phyloP scores from a whole-genome alignment of 805 yeast genomes.

The Zygosaccharomyces siamensis region DNA sequence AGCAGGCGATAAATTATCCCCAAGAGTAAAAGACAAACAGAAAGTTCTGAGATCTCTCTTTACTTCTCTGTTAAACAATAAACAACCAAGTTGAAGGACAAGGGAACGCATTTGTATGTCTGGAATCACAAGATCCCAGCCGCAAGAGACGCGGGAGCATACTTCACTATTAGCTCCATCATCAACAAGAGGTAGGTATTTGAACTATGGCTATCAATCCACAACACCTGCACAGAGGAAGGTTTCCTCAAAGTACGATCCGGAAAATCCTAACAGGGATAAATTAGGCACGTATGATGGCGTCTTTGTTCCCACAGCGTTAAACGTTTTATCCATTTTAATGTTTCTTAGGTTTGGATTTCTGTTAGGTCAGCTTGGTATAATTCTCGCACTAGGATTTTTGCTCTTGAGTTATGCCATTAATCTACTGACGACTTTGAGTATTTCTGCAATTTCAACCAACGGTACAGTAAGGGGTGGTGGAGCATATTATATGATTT shows the following conservation, averaged over 20 bases:
- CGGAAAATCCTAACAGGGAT: conserved; percentile 30
- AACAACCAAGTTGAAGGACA: not conserved
- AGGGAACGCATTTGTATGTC: conserved; percentile 3
- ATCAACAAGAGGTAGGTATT: conserved; percentile 27
- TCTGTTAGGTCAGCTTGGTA: conserved; percentile 90
- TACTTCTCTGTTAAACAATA: too few relatives aligned
- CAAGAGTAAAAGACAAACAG: too few relatives aligned
- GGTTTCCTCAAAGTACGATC: conserved; percentile 31
- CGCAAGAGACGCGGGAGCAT: conserved; percentile 15
- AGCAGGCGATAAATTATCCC: too few relatives aligned
- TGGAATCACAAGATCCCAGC: not conserved
- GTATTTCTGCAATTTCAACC: conserved; percentile 93
- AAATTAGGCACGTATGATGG: conserved; percentile 83
- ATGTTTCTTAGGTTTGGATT: conserved; percentile 96
- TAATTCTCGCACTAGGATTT: conserved; percentile 66
- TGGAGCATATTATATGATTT: conserved; percentile 97
- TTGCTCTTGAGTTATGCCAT: conserved; percentile 71
- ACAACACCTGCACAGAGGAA: conserved; percentile 25
- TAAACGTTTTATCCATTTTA: conserved; percentile 87
- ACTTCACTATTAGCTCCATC: conserved; percentile 24
- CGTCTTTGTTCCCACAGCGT: conserved; percentile 87
- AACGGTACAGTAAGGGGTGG: conserved; percentile 98
- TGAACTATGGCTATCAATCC: conserved; percentile 22
- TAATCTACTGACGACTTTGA: conserved; percentile 77
- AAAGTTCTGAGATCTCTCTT: too few relatives aligned